Evolutionary conservation across 352 stramenopile genomes (phyloP), one percentile per base, ranked within the genome.

Genomic region (Thalassiosira gravida): DNA sequence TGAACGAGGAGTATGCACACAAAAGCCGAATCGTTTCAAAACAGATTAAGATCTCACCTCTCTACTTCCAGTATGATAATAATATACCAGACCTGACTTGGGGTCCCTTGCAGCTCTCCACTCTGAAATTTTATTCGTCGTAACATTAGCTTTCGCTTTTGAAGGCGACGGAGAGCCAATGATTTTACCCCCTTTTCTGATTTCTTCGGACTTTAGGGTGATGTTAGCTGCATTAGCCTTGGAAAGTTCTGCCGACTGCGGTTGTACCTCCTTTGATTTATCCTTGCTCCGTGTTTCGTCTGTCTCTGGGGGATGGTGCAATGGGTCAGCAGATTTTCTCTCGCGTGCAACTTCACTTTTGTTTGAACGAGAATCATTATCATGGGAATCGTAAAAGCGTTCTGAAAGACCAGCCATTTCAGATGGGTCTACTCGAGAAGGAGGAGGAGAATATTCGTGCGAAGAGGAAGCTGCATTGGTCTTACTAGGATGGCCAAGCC

Each of bases 321-420:
- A n/a, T n/a, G n/a, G n/a, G n/a, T n/a, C 3, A 18, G 52, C 24
- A 30, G 30, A 37, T 61, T 1, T 9, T 22, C 22, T 61, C 3
- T 56, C 47, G 3, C 20, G n/a, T 30, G 9, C 52, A 61, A 1
- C 11, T 61, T 46, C 59, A 20, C 30, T 30, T n/a, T 37, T 24
- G 25, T 42, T 39, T 67, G 59, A 57, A 46, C 42, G 25, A 37
- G 27, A 62, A 58, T 59, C 8, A 37, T 50, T 6, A 25, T 68
- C 59, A 63, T 74, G 57, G 16, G 37, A 35, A 25, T 74, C 64
- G 37, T 72, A 76, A 0, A 74, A 61, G 2, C 44, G 35, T 35
- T 80, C 47, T 1, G 47, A 61, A 52, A 80, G 65, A 37, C 62
- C 69, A 61, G 53, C 57, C 50, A 64, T 69, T 58, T 78, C 56